These are phyloP conservation scores for Candida labiduridarum DNA, from an alignment of 1,139 yeast genomes.

Conservation along the genomic window DNA sequence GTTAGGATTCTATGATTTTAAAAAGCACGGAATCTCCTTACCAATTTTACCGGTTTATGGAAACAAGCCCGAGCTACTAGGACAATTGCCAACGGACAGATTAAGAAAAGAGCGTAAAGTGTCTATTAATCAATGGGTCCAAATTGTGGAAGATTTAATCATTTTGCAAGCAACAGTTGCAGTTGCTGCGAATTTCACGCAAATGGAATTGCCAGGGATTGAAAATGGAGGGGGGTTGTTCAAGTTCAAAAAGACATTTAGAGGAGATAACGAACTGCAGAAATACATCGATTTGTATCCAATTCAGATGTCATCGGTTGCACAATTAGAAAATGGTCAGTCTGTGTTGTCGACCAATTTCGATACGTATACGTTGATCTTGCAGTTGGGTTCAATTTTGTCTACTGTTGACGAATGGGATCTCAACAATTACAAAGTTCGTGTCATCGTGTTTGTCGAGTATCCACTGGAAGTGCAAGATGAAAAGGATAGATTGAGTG, in stretches of 20 bases:
- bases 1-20: conserved; percentile 77
- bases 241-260: conserved; percentile 13
- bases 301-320: conserved; percentile 90
- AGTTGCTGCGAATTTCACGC: conserved; percentile 82
- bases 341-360: conserved; percentile 83
- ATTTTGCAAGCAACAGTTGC: conserved; percentile 93
- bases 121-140: conserved; percentile 84
- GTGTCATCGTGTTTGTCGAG: conserved; percentile 92
- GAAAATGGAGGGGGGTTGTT: conserved; percentile 24
- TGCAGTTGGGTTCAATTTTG: conserved; percentile 90
- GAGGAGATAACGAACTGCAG: conserved; percentile 24
- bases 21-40: conserved; percentile 40
- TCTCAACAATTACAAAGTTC: conserved; percentile 58
- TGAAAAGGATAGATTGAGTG: conserved; percentile 62
- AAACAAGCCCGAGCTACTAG: conserved; percentile 18
- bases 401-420: conserved; percentile 95
- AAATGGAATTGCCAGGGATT: conserved; percentile 56
- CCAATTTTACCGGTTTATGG: conserved; percentile 25
- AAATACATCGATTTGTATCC: conserved; percentile 87
- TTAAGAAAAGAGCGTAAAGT: conserved; percentile 74
- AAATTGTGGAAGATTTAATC: conserved; percentile 86
- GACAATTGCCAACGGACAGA: conserved; percentile 73
- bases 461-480: conserved; percentile 65
- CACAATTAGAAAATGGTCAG: conserved; percentile 64
- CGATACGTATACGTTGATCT: conserved; percentile 89